phyloP scores from a whole-genome alignment of 2,329 filamentous ascomycete genomes.

The Aspergillus pseudonomiae region DNA sequence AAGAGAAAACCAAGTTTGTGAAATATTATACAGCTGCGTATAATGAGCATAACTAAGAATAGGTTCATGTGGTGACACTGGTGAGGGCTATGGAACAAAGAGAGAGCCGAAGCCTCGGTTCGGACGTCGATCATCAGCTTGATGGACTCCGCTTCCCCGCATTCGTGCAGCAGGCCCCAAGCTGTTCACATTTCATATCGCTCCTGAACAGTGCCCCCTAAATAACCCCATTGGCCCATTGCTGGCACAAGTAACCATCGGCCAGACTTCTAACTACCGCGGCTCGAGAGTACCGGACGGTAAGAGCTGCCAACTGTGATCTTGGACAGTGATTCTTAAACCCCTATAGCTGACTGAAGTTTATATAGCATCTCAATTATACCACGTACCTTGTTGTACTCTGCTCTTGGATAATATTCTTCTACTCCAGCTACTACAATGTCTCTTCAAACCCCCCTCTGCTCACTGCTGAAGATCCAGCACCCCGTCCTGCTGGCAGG shows the following conservation, averaged over 20 bases:
- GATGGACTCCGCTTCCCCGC: slow-evolving; percentile 15
- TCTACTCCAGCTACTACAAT: slow-evolving; percentile 24
- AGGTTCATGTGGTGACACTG: not conserved
- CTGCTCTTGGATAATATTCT: not conserved
- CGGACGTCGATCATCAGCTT: not conserved
- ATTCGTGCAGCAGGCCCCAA: not conserved
- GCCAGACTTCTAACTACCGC: not conserved
- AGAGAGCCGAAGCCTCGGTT: slow-evolving; percentile 2
- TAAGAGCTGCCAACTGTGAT: not conserved
- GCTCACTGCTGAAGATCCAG: slow-evolving; percentile 75
- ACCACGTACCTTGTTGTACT: not conserved
- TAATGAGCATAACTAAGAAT: not conserved
- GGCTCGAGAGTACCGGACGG: not conserved
- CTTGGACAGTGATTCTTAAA: not conserved
- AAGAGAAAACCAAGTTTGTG: not conserved
- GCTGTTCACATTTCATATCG: not conserved
- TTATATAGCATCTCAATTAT: not conserved
- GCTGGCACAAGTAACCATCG: not conserved
- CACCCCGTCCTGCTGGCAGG: slow-evolving; percentile 91
- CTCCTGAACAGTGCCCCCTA: not conserved
- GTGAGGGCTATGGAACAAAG: too few relatives aligned
- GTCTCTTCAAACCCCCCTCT: slow-evolving; percentile 75
- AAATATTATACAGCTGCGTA: not conserved
- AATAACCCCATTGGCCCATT: not conserved
- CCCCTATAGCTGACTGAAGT: not conserved